Percentiles rank a stretch among this genome's conserved stretches.
These are phyloP conservation scores for Colletotrichum falcatum DNA, from an alignment of 2,329 filamentous ascomycete species.

Conservation along the genomic window DNA sequence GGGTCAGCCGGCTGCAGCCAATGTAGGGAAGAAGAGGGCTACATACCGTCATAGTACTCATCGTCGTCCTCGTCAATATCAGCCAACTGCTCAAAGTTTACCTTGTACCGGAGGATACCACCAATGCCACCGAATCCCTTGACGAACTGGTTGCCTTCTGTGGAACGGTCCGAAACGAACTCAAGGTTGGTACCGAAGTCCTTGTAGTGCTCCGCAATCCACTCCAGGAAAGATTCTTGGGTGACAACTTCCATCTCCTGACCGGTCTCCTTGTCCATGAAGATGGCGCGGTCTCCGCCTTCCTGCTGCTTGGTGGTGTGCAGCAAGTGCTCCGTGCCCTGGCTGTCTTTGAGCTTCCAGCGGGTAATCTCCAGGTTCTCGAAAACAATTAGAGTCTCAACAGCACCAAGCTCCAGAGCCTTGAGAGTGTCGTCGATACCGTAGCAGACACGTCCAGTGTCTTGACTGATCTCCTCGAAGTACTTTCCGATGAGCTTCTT, in stretches of 20 bases:
- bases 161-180: slow-evolving; percentile 97
- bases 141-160: slow-evolving; percentile 99
- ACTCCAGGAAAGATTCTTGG: slow-evolving; percentile 95
- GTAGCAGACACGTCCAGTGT: slow-evolving; percentile 97
- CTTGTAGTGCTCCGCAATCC: slow-evolving; percentile 98
- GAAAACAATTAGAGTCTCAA: slow-evolving; percentile 94
- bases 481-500: slow-evolving; percentile 99
- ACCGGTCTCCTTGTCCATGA: slow-evolving; percentile 95
- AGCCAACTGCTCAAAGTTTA: slow-evolving; percentile 99
- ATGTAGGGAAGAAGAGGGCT: neutral
- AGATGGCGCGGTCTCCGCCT: slow-evolving; percentile 77
- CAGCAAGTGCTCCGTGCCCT: slow-evolving; percentile 78
- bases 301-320: slow-evolving; percentile 93
- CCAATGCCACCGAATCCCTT: slow-evolving; percentile 99
- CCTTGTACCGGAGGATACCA: slow-evolving; percentile 97
- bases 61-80: slow-evolving; percentile 92
- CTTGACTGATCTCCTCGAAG: slow-evolving; percentile 98
- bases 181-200: slow-evolving; percentile 96
- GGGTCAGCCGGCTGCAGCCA: slow-evolving; percentile 26
- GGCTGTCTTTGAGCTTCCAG: slow-evolving; percentile 86
- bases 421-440: slow-evolving; percentile 98
- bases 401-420: slow-evolving; percentile 93
- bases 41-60: slow-evolving; percentile 83
- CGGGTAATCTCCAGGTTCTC: slow-evolving; percentile 97
- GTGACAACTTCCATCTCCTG: slow-evolving; percentile 96